phyloP scores from a whole-genome alignment of 2,329 filamentous ascomycete species.

The Colletotrichum graminicola region DNA sequence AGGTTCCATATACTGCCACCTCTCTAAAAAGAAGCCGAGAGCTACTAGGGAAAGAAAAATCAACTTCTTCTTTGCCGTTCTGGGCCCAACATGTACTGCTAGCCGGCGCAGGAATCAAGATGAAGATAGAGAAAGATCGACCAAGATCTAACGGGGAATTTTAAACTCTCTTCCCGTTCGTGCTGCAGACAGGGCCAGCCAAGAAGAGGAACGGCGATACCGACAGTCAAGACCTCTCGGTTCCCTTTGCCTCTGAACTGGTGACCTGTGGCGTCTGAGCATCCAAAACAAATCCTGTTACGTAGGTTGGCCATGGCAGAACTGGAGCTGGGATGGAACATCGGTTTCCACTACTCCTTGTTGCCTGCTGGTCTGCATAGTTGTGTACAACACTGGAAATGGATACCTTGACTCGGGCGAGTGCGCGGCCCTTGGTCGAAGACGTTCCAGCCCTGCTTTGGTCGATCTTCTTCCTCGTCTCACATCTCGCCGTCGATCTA shows the following conservation, averaged over 20 bases:
- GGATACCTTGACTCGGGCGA: constrained; percentile 5
- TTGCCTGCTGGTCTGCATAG: constrained; percentile 2
- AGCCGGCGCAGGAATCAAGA: not conserved
- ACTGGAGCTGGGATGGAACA: constrained; percentile 18
- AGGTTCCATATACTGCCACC: constrained; percentile 21
- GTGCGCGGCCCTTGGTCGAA: not conserved
- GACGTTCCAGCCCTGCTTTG: constrained; percentile 17
- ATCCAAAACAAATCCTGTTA: constrained; percentile 37
- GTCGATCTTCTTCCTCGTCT: not conserved
- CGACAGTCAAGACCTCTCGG: constrained; percentile 15
- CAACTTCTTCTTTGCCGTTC: not conserved
- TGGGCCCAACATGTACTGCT: not conserved
- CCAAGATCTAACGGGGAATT: not conserved
- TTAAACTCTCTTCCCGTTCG: constrained; percentile 6
- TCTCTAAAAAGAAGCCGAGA: not conserved
- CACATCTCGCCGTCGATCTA: constrained; percentile 20
- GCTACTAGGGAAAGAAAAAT: not conserved
- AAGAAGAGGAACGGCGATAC: constrained; percentile 7
- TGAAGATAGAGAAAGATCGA: not conserved
- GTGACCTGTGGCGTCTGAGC: constrained; percentile 12
- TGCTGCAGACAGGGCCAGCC: constrained; percentile 16
- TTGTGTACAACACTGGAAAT: not conserved
- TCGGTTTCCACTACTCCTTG: constrained; percentile 4
- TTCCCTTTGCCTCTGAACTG: constrained; percentile 14
- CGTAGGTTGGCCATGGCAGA: constrained; percentile 21